A percentile compares a stretch with the other conserved stretches of the same genome.
These are phyloP conservation scores for Dissoconium aciculare DNA, from an alignment of 2,329 filamentous ascomycete genomes.

Conservation along the genomic window DNA sequence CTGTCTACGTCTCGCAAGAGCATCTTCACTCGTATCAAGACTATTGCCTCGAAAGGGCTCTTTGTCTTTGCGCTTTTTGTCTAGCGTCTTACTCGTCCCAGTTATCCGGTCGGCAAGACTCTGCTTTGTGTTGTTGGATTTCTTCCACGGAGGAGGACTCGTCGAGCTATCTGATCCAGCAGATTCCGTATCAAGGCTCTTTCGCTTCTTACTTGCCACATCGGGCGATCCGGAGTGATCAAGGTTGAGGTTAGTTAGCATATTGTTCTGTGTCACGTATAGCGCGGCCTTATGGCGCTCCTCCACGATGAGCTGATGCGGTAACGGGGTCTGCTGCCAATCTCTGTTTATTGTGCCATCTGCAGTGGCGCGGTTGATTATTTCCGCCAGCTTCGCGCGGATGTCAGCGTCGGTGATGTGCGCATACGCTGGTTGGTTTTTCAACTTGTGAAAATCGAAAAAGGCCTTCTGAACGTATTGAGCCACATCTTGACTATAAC, in stretches of 20 bases:
- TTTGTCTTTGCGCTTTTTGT: constrained; percentile 27
- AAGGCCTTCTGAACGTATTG: constrained; percentile 84
- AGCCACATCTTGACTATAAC: constrained; percentile 40
- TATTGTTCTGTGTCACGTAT: constrained; percentile 14
- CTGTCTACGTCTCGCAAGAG: constrained; percentile 74
- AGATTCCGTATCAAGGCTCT: constrained; percentile 52
- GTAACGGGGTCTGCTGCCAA: constrained; percentile 72
- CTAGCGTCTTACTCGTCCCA: constrained; percentile 33
- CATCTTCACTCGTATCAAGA: constrained; percentile 48
- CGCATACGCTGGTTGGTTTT: constrained; percentile 20
- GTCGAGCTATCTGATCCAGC: constrained; percentile 35
- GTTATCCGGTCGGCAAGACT: constrained; percentile 63
- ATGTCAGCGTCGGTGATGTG: constrained; percentile 47
- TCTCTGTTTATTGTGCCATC: constrained; percentile 56
- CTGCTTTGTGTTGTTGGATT: constrained; percentile 43
- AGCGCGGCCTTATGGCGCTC: constrained; percentile 42
- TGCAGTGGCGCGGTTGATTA: constrained; percentile 63
- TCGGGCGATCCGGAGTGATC: constrained; percentile 3
- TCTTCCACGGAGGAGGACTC: constrained; percentile 56
- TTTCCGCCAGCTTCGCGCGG: constrained; percentile 68
- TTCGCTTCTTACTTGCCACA: constrained; percentile 56
- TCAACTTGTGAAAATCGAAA: constrained; percentile 45
- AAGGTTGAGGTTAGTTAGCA: constrained; percentile 19
- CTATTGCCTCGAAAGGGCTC: constrained; percentile 26
- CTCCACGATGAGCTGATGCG: constrained; percentile 65